Conservation (phyloP, 2,329 filamentous ascomycete genomes). For the Xylaria sp. region DNA sequence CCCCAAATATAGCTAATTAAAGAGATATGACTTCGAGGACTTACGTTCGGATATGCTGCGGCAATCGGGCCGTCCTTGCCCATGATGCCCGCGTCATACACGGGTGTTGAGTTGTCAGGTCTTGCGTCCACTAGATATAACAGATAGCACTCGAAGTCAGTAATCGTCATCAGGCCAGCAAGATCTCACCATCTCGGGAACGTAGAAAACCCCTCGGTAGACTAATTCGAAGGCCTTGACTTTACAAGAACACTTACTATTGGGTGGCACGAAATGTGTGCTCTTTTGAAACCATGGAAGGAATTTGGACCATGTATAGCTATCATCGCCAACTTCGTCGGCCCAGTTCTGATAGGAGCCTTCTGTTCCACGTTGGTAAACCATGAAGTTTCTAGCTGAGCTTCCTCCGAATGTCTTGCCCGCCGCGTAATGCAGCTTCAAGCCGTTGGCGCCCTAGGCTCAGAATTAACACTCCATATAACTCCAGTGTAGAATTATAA, state of each 20-base stretch:
- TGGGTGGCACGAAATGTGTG: constrained; percentile 34
- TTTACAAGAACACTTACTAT: constrained; percentile 11
- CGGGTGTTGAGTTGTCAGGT: constrained; percentile 36
- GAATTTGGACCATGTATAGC: constrained; percentile 36
- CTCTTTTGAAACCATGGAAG: constrained; percentile 37
- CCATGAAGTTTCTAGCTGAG: constrained; percentile 42
- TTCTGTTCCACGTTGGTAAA: constrained; percentile 37
- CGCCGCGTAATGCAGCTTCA: constrained; percentile 37
- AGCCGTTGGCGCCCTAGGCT: constrained; percentile 26
- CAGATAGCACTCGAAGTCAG: background rate
- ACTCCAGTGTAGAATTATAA: background rate
- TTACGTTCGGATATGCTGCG: constrained; percentile 47
- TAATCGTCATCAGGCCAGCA: background rate
- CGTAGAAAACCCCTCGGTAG: background rate
- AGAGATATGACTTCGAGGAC: background rate
- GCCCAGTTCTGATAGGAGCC: constrained; percentile 37
- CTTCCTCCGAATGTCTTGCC: constrained; percentile 41
- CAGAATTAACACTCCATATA: background rate
- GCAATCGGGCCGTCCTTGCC: constrained; percentile 46
- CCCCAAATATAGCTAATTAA: background rate
- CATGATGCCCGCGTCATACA: constrained; percentile 41
- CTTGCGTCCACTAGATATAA: constrained; percentile 25
- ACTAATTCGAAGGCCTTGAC: background rate
- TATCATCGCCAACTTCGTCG: constrained; percentile 33
- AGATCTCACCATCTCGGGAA: background rate